A percentile compares a stretch with the other conserved stretches of the same genome.
phyloP scores from a whole-genome alignment of 1,284 basidiomycete species.

The Trichosporon sp. region DNA sequence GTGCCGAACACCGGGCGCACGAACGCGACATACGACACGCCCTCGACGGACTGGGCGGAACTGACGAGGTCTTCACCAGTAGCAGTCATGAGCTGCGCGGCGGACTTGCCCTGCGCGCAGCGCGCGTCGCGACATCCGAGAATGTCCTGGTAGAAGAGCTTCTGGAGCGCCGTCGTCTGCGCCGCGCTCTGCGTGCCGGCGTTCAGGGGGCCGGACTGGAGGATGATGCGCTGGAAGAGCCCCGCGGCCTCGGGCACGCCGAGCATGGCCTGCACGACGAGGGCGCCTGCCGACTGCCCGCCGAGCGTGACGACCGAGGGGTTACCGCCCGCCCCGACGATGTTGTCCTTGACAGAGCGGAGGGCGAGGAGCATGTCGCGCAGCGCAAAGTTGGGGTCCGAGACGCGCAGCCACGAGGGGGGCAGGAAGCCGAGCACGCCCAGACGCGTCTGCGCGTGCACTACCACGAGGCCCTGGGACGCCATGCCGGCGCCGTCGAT shows the following conservation, averaged over 20 bases:
- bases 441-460: conserved; percentile 66
- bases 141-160: conserved; percentile 62
- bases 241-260: conserved; percentile 67
- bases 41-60: conserved; percentile 24
- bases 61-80: conserved; percentile 58
- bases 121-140: conserved; percentile 36
- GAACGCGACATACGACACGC: conserved; percentile 39
- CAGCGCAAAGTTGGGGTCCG: conserved; percentile 20
- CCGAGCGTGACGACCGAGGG: conserved; percentile 72
- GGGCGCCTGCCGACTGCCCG: conserved; percentile 84
- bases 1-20: conserved; percentile 43
- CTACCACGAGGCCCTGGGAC: conserved; percentile 72
- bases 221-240: conserved; percentile 71
- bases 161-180: conserved; percentile 64
- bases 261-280: conserved; percentile 72
- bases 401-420: neutral
- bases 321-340: conserved; percentile 69
- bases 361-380: conserved; percentile 18
- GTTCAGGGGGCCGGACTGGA: conserved; percentile 81
- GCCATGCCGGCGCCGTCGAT: conserved; percentile 78
- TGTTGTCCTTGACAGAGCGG: conserved; percentile 65
- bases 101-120: conserved; percentile 63
- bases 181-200: conserved; percentile 67
- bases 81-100: conserved; percentile 63
- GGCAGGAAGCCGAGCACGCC: conserved; percentile 74